These are phyloP conservation scores for Penium margaritaceum DNA, from an alignment of 139 green algal genomes.

Conservation along the genomic window DNA sequence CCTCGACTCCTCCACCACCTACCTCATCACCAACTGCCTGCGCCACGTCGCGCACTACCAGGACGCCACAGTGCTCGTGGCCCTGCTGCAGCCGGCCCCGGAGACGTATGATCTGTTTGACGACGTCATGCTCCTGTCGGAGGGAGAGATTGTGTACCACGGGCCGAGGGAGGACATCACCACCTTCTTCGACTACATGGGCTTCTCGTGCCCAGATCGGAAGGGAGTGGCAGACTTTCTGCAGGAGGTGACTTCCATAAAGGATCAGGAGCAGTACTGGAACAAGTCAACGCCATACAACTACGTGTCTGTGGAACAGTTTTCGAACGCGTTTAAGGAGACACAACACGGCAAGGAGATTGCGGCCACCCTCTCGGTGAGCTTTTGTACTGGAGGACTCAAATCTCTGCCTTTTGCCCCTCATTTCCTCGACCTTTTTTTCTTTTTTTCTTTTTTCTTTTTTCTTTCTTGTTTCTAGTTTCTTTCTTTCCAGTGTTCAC, in stretches of 20 bases:
- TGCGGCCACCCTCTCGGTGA: neutral
- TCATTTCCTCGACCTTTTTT: too few species aligned
- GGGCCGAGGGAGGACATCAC: constrained; percentile 38
- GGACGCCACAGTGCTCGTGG: constrained; percentile 48
- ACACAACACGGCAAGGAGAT: neutral
- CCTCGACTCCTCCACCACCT: constrained; percentile 68
- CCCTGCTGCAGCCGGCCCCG: constrained; percentile 74
- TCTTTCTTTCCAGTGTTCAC: too few species aligned
- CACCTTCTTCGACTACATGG: constrained; percentile 58
- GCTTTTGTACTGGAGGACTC: too few species aligned
- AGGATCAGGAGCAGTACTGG: constrained; percentile 33
- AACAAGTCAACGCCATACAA: neutral
- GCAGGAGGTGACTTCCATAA: constrained; percentile 53
- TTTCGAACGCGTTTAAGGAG: constrained; percentile 12
- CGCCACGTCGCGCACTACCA: constrained; percentile 27
- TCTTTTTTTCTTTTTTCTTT: too few species aligned
- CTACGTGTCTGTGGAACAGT: constrained; percentile 7
- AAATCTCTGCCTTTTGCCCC: too few species aligned
- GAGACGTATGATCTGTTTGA: constrained; percentile 65
- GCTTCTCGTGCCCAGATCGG: constrained; percentile 52
- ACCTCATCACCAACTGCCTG: constrained; percentile 20
- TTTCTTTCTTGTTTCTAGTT: too few species aligned
- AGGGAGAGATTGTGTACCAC: constrained; percentile 21
- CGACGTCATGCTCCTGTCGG: constrained; percentile 55
- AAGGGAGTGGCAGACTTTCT: constrained; percentile 67